Evolutionary conservation across 2,329 filamentous ascomycete genomes (phyloP), one percentile per base, ranked within the genome.

Genomic region (Colletotrichum scovillei): DNA sequence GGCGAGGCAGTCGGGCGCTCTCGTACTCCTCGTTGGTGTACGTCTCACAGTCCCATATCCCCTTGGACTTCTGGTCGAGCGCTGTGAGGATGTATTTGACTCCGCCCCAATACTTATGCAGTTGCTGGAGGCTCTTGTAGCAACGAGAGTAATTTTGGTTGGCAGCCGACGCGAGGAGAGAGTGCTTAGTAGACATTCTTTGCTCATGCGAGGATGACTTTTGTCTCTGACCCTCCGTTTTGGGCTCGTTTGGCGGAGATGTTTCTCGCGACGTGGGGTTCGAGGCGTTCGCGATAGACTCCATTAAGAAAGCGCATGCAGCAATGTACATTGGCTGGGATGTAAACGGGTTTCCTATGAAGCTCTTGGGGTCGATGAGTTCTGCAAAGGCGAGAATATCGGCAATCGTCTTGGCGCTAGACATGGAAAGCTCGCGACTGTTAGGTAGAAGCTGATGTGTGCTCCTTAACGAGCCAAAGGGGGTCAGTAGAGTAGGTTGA

Each of bases 241-340:
- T 83, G 11, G 63, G 60, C 14, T 80, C 80, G 5, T 75, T 75
- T 0, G 86, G 84, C 1, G 89, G 90, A 0, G 89, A 89, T 1
- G 84, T 80, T 46, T 91, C 90, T 67, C 91, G 87, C 0, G 92
- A 94, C 32, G 92, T 80, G 24, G 91, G 87, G 71, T 92, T 90
- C 0, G 92, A 92, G 26, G 92, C 92, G 74, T 91, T 92, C 16
- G 92, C 89, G 4, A 91, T 92, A 5, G 93, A 94, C 79, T 97
- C 95, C 84, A 95, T 94, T 19, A 97, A 84, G 77, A 97, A 97
- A 0, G 95, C 95, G 79, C 94, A 97, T 0, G 94, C 95, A 0
- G 95, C 95, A 73, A 97, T 96, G 77, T 97, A 97, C 78, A 97
- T 97, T 0, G 95, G 95, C 81, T 97, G 95, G 60, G 93, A 95